A percentile compares a stretch with the other conserved stretches of the same genome.
These are phyloP conservation scores for Immersiporthe knoxdaviesiana DNA, from an alignment of 2,329 filamentous ascomycete species.

Conservation along the genomic window DNA sequence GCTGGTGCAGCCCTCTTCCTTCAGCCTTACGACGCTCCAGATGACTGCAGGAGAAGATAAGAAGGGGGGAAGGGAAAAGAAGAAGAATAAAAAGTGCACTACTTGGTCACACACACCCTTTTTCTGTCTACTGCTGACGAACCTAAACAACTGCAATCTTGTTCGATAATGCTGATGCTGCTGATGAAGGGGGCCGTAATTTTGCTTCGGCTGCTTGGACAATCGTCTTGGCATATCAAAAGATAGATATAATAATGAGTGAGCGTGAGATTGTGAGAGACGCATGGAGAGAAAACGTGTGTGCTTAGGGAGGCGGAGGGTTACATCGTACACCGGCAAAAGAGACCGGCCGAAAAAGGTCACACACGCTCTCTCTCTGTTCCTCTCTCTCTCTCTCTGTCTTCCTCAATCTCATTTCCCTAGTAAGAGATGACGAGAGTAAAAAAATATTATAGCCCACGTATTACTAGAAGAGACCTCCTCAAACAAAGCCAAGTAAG, in stretches of 20 bases:
- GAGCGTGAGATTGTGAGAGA: neutral
- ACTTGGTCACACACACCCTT: too few relatives aligned
- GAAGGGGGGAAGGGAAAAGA: neutral
- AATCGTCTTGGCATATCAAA: neutral
- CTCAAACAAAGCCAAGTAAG: neutral
- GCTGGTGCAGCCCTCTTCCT: neutral
- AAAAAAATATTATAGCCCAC: neutral
- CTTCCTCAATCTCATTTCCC: neutral
- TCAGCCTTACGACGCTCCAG: slow-evolving; percentile 4
- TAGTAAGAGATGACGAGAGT: too few relatives aligned
- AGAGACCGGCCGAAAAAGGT: neutral
- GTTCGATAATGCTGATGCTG: neutral
- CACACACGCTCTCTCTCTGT: neutral
- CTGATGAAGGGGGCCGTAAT: too few relatives aligned
- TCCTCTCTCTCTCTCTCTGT: neutral
- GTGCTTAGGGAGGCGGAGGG: too few relatives aligned
- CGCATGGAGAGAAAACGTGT: neutral
- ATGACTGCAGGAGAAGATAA: slow-evolving; percentile 10
- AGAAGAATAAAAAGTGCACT: too few relatives aligned
- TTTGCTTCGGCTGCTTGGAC: neutral
- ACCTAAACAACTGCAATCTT: too few relatives aligned
- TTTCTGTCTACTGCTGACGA: neutral
- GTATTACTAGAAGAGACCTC: slow-evolving; percentile 1
- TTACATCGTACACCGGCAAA: too few relatives aligned
- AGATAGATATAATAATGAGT: neutral